Evolutionary conservation across 1,139 yeast species (phyloP), one percentile per base, ranked within the genome.

Genomic region (Pichia sp.): DNA sequence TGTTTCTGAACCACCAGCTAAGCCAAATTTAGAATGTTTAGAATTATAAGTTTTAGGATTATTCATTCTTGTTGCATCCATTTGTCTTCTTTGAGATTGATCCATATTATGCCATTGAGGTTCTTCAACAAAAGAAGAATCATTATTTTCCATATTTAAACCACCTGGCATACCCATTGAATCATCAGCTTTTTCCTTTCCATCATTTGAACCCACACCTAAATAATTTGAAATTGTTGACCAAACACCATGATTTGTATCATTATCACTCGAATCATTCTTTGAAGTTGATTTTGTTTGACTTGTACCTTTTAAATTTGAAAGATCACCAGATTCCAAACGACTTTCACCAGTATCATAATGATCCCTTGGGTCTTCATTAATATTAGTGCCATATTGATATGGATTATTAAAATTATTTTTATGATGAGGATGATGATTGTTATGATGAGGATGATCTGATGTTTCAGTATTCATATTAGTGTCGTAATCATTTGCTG

Each of bases 111-210:
- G 29, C 26, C 23, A 30, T 30, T 30, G 34, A 5, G 30, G 35
- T 24, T 30, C 35, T 4, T 30, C 30, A 6, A 24, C 16, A 16
- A 16, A 16, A 16, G 16, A 16, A 16, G 16, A 16, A 16, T 16
- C 16, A 16, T 16, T 16, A 16, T 16, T 16, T 16, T 16, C 12
- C 11, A 22, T 24, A 22, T 40, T 23, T 12, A 46, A 39, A 25
- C 39, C 43, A 40, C 48, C 51, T 12, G 49, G 51, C 40, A 44
- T 36, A 9, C 38, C 28, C 8, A 5, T 9, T 12, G n/a, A 4
- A 16, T 31, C 35, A 10, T 26, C 6, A 28, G n/a, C 8, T 8
- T 41, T n/a, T 8, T 23, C 4, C 4, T 22, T 28, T 6, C 35
- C 40, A 36, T 23, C 20, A 28, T 30, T 32, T 23, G 28, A 16